Percentiles rank a stretch among this genome's conserved stretches.
Evolutionary conservation across 345 rosid genomes (phyloP).

Genomic region (Dipteronia dyeriana): DNA sequence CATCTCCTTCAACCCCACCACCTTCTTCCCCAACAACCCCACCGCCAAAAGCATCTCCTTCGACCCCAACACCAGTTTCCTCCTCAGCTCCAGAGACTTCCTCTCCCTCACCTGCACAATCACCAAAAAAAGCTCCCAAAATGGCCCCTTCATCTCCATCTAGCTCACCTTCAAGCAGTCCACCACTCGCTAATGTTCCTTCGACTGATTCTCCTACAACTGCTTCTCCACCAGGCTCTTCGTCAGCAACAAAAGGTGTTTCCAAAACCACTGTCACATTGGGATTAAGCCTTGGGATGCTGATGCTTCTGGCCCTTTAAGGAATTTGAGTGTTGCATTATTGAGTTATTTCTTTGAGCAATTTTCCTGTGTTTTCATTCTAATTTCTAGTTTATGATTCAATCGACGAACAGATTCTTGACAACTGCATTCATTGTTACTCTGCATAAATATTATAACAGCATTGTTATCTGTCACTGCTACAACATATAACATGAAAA

Average conservation of each 20-base stretch:
- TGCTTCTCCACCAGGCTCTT: conserved; percentile 26
- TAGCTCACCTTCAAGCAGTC: conserved; percentile 17
- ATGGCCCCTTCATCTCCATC: conserved; percentile 12
- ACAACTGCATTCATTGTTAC: background rate
- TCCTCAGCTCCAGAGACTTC: conserved; percentile 21
- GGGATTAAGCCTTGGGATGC: conserved; percentile 15
- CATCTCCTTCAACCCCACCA: conserved; percentile 20
- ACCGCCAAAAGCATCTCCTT: conserved; percentile 21
- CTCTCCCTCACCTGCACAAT: conserved; percentile 18
- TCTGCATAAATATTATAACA: background rate
- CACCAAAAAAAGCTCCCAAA: conserved; percentile 17
- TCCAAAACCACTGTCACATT: conserved; percentile 15
- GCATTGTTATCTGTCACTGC: background rate
- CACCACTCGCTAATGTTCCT: conserved; percentile 22
- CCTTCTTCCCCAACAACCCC: conserved; percentile 18
- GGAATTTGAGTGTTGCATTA: background rate
- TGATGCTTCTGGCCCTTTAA: conserved; percentile 22
- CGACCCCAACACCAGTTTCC: conserved; percentile 5
- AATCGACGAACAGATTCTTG: conserved; percentile 11
- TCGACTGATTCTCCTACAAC: conserved; percentile 29
- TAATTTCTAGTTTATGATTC: background rate
- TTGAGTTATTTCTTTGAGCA: conserved; percentile 15
- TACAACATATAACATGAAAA: background rate
- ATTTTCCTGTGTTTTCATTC: background rate
- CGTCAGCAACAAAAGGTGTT: conserved; percentile 31